Evolutionary conservation across 495 filamentous ascomycete species (phyloP), one percentile per base, ranked within the genome.

Genomic region (Alectoria sarmentosa): DNA sequence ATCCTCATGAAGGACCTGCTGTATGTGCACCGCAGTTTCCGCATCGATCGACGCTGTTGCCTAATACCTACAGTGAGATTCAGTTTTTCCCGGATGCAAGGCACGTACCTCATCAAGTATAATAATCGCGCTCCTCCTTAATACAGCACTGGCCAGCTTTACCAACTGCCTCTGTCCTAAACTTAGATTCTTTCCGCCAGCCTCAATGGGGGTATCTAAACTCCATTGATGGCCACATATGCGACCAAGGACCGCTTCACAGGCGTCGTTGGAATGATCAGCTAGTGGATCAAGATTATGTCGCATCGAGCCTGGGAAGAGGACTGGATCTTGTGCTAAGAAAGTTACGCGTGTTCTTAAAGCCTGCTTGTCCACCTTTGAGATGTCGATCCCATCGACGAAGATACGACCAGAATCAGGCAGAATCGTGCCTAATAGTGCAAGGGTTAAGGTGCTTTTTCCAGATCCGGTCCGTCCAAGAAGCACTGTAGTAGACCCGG

Each of bases 31-130:
- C n/a, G 89, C 88, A 2, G 89, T 94, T 72, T 87, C 84, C 66
- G 80, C 80, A 69, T 96, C 91, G 65, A 96, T 91, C 19, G 84
- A 88, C 21, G 90, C 90, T n/a, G 91, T 96, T 23, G 91, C 91
- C 66, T 75, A 60, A 38, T 56, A 52, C 64, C 21, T 67, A 61
- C n/a, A 70, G 46, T 58, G 61, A 64, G 19, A 6, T 46, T n/a
- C 28, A 15, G 26, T 5, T 19, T 8, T 61, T 39, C 5, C 28
- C 3, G 23, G 32, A 4, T 37, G 52, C 6, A 55, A 34, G 15
- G 30, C 28, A 34, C 66, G 21, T 52, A 67, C 76, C 69, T 83
- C 80, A 61, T 83, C 81, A 38, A 83, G 69, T n/a, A 82, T 75
- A 6, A 83, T 73, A 65, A 83, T 75, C 38, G 75, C 74, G 38